Evolutionary conservation across 2,329 filamentous ascomycete species (phyloP).

Genomic region (Sporothrix inflata): DNA sequence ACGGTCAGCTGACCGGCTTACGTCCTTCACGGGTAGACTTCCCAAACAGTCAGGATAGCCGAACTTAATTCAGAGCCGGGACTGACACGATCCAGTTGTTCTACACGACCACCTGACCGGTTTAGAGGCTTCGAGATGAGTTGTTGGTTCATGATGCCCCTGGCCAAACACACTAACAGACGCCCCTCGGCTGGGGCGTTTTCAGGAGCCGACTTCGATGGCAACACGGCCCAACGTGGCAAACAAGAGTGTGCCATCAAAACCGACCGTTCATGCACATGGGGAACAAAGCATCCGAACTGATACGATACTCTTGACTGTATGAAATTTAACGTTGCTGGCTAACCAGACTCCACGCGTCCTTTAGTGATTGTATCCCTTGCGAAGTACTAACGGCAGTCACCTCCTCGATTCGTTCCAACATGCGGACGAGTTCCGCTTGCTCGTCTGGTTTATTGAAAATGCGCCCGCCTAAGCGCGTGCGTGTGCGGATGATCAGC

Average conservation of each 20-base stretch:
- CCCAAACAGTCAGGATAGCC: not conserved
- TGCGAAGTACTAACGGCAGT: not conserved
- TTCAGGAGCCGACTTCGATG: too few relatives aligned
- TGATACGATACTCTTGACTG: not conserved
- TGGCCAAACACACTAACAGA: not conserved
- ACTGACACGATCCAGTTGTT: not conserved
- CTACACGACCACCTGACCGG: not conserved
- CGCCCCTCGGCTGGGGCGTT: too few relatives aligned
- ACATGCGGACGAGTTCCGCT: not conserved
- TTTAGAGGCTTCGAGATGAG: not conserved
- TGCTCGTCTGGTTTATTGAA: slow-evolving; percentile 18
- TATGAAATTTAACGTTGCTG: not conserved
- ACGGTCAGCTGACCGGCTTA: not conserved
- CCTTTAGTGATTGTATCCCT: not conserved
- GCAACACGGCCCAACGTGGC: too few relatives aligned
- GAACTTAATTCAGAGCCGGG: not conserved
- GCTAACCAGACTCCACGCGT: not conserved
- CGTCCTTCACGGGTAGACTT: not conserved
- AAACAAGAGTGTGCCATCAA: not conserved
- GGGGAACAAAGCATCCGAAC: not conserved
- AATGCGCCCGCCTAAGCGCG: slow-evolving; percentile 4
- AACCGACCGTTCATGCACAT: not conserved
- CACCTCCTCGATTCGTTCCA: slow-evolving; percentile 9
- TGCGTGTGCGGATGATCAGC: not conserved
- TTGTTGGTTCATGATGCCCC: too few relatives aligned